phyloP scores from a whole-genome alignment of 768 basidiomycete species.

The Sarcomyxa edulis region DNA sequence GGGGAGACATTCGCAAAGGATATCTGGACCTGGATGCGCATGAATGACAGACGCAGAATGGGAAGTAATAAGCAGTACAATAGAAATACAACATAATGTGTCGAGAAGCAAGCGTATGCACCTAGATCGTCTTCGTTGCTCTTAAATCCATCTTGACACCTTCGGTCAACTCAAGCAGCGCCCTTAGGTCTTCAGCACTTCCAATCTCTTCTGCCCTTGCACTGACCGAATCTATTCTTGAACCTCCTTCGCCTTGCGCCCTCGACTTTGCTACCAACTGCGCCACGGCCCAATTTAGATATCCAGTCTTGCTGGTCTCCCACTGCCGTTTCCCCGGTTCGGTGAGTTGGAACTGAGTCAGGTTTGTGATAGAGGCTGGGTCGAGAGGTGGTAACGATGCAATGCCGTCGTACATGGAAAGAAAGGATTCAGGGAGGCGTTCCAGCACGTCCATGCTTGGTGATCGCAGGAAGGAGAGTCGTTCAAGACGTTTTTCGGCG shows the following conservation, averaged over 20 bases:
- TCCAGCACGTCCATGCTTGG: slow-evolving; percentile 34
- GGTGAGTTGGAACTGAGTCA: slow-evolving; percentile 29
- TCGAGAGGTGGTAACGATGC: slow-evolving; percentile 44
- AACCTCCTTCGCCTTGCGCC: slow-evolving; percentile 12
- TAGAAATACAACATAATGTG: too few relatives aligned
- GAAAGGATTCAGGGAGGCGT: slow-evolving; percentile 33
- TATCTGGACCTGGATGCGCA: too few relatives aligned
- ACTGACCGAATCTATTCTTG: slow-evolving; percentile 17
- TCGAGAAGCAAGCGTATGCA: too few relatives aligned
- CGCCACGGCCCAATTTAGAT: slow-evolving; percentile 70
- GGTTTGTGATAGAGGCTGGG: slow-evolving; percentile 28
- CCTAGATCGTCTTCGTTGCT: too few relatives aligned
- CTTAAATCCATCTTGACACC: too few relatives aligned
- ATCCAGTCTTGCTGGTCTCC: slow-evolving; percentile 73
- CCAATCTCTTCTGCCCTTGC: slow-evolving; percentile 18
- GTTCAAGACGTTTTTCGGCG: slow-evolving; percentile 37
- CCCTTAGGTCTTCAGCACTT: slow-evolving; percentile 19
- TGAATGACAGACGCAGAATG: too few relatives aligned
- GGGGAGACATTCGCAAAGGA: too few relatives aligned
- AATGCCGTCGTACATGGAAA: slow-evolving; percentile 40
- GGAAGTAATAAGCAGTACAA: too few relatives aligned
- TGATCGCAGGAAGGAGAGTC: slow-evolving; percentile 36
- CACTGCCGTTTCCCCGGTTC: slow-evolving; percentile 70
- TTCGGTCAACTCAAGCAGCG: too few relatives aligned
- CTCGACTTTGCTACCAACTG: slow-evolving; percentile 38